A percentile compares a stretch with the other conserved stretches of the same genome.
These are phyloP conservation scores for Clarkia xantiana DNA, from an alignment of 345 rosid genomes.

Conservation along the genomic window DNA sequence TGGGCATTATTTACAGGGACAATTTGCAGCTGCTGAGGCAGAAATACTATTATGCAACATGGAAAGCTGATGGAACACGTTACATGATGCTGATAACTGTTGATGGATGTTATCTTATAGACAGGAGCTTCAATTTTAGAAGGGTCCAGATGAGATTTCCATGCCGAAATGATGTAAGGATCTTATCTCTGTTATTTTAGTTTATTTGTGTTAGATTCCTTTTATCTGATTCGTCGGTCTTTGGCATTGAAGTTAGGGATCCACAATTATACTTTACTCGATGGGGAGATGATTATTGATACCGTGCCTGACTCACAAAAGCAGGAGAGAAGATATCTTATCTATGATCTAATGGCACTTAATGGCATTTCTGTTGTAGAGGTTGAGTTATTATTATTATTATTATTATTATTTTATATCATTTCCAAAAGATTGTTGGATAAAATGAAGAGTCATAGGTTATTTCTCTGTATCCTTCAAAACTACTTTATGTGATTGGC, in stretches of 20 bases:
- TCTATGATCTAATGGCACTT: constrained; percentile 87
- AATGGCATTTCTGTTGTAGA: constrained; percentile 57
- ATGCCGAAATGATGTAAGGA: constrained; percentile 58
- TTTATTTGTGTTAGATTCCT: neutral
- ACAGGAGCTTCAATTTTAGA: constrained; percentile 72
- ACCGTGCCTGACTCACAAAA: constrained; percentile 73
- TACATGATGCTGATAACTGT: constrained; percentile 87
- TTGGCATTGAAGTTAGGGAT: constrained; percentile 43
- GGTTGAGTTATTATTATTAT: constrained; percentile 24
- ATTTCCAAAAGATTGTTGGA: neutral
- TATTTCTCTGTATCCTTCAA: neutral
- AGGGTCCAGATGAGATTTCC: constrained; percentile 99
- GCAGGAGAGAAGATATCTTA: constrained; percentile 96
- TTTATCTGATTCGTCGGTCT: constrained; percentile 6
- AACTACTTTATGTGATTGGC: neutral
- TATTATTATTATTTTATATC: neutral
- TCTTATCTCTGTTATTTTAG: constrained; percentile 5
- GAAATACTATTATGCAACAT: constrained; percentile 91
- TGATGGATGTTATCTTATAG: constrained; percentile 85
- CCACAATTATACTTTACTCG: constrained; percentile 83
- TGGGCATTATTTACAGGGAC: constrained; percentile 36
- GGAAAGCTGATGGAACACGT: constrained; percentile 99
- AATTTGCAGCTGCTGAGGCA: constrained; percentile 82
- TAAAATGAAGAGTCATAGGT: neutral
- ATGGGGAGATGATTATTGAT: constrained; percentile 97